These are phyloP conservation scores for Isabelozyma gotoi DNA, from an alignment of 805 yeast genomes.

Conservation along the genomic window DNA sequence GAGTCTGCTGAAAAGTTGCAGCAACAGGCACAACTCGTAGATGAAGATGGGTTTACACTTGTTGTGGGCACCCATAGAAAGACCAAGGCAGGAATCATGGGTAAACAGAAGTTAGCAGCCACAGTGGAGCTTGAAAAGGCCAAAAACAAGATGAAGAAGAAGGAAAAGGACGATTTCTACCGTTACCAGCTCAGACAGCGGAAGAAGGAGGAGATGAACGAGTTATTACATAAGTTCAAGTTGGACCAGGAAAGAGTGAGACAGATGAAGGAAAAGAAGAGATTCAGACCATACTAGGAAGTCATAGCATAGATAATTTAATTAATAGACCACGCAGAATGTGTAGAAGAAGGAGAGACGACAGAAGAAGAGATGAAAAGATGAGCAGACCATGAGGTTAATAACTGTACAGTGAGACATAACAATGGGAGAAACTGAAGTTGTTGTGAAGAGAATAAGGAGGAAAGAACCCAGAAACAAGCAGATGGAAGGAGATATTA, in stretches of 20 bases:
- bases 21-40: constrained; percentile 63
- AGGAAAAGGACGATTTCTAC: constrained; percentile 88
- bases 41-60: constrained; percentile 90
- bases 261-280: constrained; percentile 74
- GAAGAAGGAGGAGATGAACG: constrained; percentile 91
- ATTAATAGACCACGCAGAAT: background rate
- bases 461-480: too few relatives aligned
- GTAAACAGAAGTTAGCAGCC: constrained; percentile 46
- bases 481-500: too few relatives aligned
- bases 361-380: background rate
- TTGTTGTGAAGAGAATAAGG: too few relatives aligned
- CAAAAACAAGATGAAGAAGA: constrained; percentile 57
- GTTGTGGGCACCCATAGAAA: constrained; percentile 88
- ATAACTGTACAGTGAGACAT: too few relatives aligned
- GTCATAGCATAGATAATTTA: too few relatives aligned
- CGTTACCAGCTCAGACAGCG: constrained; percentile 93
- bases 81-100: constrained; percentile 69
- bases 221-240: constrained; percentile 77
- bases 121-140: constrained; percentile 36
- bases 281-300: constrained; percentile 88
- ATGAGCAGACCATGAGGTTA: too few relatives aligned
- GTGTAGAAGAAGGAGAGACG: background rate
- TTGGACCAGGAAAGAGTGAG: constrained; percentile 86
- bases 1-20: constrained; percentile 55
- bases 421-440: too few relatives aligned